Evolutionary conservation across 2,329 filamentous ascomycete species (phyloP).

Genomic region (Curvularia sp.): DNA sequence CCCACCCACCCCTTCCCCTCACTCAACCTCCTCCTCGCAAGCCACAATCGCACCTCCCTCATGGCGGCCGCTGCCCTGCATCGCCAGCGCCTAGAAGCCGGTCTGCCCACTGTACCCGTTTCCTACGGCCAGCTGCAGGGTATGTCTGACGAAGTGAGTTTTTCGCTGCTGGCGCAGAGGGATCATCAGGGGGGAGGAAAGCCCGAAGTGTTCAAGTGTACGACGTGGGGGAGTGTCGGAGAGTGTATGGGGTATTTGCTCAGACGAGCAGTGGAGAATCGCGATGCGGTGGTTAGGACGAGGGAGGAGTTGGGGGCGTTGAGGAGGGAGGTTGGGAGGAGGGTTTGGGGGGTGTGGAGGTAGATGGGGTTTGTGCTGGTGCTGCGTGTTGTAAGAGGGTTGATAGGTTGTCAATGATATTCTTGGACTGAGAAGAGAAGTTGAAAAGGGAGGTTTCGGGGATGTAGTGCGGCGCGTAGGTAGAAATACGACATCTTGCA

Average conservation of each 20-base stretch:
- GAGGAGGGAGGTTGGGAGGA: constrained; percentile 33
- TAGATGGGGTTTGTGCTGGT: background rate
- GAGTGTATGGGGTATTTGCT: constrained; percentile 82
- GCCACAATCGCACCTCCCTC: constrained; percentile 81
- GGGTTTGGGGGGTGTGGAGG: constrained; percentile 25
- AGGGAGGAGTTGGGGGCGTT: constrained; percentile 41
- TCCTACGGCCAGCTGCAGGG: constrained; percentile 84
- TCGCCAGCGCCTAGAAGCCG: constrained; percentile 41
- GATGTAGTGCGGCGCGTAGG: too few species aligned
- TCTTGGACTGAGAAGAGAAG: too few species aligned
- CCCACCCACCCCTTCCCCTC: constrained; percentile 45
- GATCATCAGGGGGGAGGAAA: constrained; percentile 38
- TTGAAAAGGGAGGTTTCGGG: too few species aligned
- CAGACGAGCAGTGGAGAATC: constrained; percentile 65
- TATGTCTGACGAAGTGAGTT: constrained; percentile 92
- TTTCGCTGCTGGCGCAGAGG: constrained; percentile 46
- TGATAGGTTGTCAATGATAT: too few species aligned
- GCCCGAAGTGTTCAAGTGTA: constrained; percentile 63
- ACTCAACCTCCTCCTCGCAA: constrained; percentile 73
- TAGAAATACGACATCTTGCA: too few species aligned
- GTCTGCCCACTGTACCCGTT: constrained; percentile 58
- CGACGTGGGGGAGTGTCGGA: constrained; percentile 63
- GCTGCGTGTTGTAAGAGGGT: too few species aligned
- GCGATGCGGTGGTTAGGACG: constrained; percentile 63
- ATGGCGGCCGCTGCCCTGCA: constrained; percentile 59